Percentiles rank a stretch among this genome's conserved stretches.
These are phyloP conservation scores for Cicer bijugum DNA, from an alignment of 306 rosid genomes.

Conservation along the genomic window DNA sequence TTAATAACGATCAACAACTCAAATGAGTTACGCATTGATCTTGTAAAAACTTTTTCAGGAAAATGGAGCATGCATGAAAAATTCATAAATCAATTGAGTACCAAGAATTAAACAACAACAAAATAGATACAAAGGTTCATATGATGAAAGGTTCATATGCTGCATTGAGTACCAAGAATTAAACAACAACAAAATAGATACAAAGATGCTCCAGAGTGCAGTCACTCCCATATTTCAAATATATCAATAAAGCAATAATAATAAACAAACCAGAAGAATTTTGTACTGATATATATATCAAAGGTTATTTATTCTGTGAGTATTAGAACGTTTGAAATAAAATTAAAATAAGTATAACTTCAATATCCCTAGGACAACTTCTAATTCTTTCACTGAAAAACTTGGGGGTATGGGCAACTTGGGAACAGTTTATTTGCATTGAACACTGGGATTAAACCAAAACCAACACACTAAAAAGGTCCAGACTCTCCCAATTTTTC, in stretches of 20 bases:
- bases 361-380: neutral
- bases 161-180: neutral
- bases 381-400: neutral
- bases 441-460: neutral
- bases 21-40: conserved; percentile 10
- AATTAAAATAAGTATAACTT: neutral
- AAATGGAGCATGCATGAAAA: neutral
- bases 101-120: neutral
- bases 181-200: neutral
- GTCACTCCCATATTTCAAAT: conserved; percentile 15
- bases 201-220: neutral
- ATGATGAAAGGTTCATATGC: neutral
- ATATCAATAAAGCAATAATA: neutral
- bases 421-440: neutral
- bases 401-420: neutral
- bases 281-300: neutral
- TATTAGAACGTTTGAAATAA: neutral
- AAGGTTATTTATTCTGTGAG: neutral
- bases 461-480: conserved; percentile 26
- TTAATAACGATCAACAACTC: conserved; percentile 15
- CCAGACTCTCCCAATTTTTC: neutral
- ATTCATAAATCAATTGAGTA: neutral
- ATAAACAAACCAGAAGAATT: neutral
- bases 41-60: neutral
- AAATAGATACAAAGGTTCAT: neutral